phyloP scores from a whole-genome alignment of 2,329 filamentous ascomycete genomes.

The Fusarium aywerte region DNA sequence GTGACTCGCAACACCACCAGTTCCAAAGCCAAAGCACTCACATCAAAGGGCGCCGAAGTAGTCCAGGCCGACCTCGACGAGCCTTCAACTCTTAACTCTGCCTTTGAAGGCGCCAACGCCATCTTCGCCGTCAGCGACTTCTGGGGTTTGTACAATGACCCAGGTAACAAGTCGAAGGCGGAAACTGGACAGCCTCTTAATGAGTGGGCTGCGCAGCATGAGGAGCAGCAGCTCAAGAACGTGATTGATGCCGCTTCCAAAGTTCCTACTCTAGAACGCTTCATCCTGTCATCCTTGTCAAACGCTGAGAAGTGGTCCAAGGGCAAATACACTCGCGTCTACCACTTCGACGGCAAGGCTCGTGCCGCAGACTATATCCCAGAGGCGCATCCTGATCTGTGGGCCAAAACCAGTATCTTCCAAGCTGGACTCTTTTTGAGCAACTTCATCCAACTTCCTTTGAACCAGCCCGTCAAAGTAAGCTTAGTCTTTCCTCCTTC shows the following conservation, averaged over 20 bases:
- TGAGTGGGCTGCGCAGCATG: conserved; percentile 43
- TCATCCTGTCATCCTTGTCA: conserved; percentile 53
- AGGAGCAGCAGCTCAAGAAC: conserved; percentile 52
- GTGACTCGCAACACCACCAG: conserved; percentile 25
- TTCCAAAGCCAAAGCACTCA: conserved; percentile 16
- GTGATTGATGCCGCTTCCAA: conserved; percentile 51
- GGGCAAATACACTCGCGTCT: conserved; percentile 55
- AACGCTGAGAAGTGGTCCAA: conserved; percentile 51
- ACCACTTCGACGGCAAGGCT: conserved; percentile 58
- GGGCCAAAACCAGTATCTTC: conserved; percentile 39
- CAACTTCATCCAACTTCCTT: conserved; percentile 8
- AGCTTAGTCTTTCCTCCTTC: rapidly evolving
- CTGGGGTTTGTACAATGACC: conserved; percentile 33
- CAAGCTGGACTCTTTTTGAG: conserved; percentile 35
- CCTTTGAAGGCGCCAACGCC: conserved; percentile 15
- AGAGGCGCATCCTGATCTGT: conserved; percentile 29
- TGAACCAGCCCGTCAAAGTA: conserved; percentile 26
- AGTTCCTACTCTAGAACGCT: conserved; percentile 49
- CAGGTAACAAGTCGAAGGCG: conserved; percentile 14
- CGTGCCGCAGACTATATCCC: conserved; percentile 46
- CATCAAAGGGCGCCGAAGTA: conserved; percentile 16
- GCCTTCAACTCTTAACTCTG: background rate
- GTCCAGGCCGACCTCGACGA: conserved; percentile 13
- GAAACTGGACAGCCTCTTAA: conserved; percentile 30
- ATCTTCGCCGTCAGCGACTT: conserved; percentile 49